Base-by-base conservation (phyloP, 306 rosid species). In the Vigna reflexopilosa region DNA sequence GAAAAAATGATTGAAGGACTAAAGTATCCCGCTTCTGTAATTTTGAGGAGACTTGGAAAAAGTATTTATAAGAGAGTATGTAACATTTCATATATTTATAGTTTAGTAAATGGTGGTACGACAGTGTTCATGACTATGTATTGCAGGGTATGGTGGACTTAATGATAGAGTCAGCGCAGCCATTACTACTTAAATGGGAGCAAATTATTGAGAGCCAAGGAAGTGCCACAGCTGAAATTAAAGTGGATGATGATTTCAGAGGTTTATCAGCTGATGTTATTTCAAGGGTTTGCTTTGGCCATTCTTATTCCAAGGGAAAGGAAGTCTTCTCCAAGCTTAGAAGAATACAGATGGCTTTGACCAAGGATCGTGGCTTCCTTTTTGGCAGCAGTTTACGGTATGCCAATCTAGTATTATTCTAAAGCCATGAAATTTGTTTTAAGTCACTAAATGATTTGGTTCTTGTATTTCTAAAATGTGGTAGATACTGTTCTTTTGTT, bases 251-350 rank as follows among this genome's bases (percentile, higher is more conserved):
- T 51, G 93, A 90, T 75, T 71, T 95, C 76, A 88, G 92, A 38
- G 79, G 73, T 24, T 73, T 89, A 52, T 91, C 99, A 7, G 98
- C 96, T 28, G 98, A 95, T 24, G 99, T 93, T 26, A 95, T 95
- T 68, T 88, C 99, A 52, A 89, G 94, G 86, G 91, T 92, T 63
- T 95, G 97, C 80, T 95, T 95, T 69, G 99, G 99, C 19, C 91
- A 91, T 85, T 93, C 93, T 49, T 93, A 87, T 44, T 77, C 78
- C 13, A 86, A 86, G 38, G 99, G 98, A 70, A 90, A 88, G 20
- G 82, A 87, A 67, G 91, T 93, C 32, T 95, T 95, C 86, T 72
- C 85, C 9, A 95, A 95, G 87, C 93, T 95, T 59, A 89, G 98
- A 75, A 83, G 62, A 70, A 87, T 95, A 2, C 96, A 92, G 73